Base-by-base conservation (phyloP, 2,329 filamentous ascomycete genomes). In the Cryphonectria japonica region DNA sequence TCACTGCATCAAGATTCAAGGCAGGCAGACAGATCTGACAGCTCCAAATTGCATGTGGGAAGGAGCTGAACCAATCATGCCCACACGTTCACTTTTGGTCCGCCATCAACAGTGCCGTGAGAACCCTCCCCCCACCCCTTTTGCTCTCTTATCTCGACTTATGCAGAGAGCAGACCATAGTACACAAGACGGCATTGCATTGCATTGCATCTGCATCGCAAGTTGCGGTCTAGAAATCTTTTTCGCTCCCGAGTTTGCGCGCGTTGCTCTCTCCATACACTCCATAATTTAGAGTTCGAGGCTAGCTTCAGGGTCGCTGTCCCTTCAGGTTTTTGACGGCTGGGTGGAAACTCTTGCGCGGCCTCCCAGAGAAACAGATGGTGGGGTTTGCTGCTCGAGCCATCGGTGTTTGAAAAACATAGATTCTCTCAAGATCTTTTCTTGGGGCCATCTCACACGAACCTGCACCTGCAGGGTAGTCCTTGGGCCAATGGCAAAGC, bases 1-100 rank as follows among this genome's bases (percentile, higher is more conserved):
- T 65, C 43, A 65, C 63, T 52, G 63, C 43, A 65, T 65, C 29
- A 65, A 22, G 22, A n/a, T 50, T 50, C 46, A 14, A 19, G 19
- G 43, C 22, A n/a, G 46, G 37, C 46, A 50, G 29, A 26, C 41
- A 32, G 63, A 52, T 65, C 43, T 65, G 37, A 65, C 41, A 19
- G 14, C 1, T 14, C 37, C 50, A 19, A n/a, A 13, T 13, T n/a
- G 59, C 52, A 29, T 4, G 5, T 22, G 26, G 26, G 26, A 34
- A 34, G 7, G 54, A 59, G 19, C 26, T 19, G 5, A 13, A 46
- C 61, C 22, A 64, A 26, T 46, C 39, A 22, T 29, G 39, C 37
- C 32, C 37, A 6, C 61, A 64, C 61, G 61, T 64, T 64, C 7
- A 19, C n/a, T 4, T 9, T 8, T n/a, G 19, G 13, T 39, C 61